Conservation (phyloP, 208 protist genomes). For the Eutreptiella sp. region DNA sequence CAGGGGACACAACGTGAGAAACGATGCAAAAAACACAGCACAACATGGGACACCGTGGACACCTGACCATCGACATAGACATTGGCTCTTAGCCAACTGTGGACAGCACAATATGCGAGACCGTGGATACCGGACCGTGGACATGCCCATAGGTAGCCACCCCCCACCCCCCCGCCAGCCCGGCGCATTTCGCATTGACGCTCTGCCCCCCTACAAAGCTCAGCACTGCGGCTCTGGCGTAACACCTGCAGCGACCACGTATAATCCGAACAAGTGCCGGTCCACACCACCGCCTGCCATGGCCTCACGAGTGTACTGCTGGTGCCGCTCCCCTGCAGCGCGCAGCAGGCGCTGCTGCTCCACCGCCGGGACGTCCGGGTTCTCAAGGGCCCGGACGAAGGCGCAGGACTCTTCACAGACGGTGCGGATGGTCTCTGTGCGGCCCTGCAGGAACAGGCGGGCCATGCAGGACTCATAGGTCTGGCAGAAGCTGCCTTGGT, state of each 20-base stretch:
- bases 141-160: too few relatives aligned
- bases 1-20: too few relatives aligned
- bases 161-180: too few relatives aligned
- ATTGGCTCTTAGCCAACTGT: too few relatives aligned
- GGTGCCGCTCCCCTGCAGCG: constrained; percentile 49
- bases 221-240: too few relatives aligned
- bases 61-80: too few relatives aligned
- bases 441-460: constrained; percentile 64
- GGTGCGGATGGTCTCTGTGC: constrained; percentile 64
- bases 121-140: too few relatives aligned
- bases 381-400: constrained; percentile 48
- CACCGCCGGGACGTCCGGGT: constrained; percentile 26
- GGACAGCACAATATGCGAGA: too few relatives aligned
- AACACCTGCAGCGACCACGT: constrained; percentile 56
- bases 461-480: constrained; percentile 60
- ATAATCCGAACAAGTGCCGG: constrained; percentile 73
- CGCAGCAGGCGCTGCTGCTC: constrained; percentile 47
- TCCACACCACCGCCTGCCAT: constrained; percentile 67
- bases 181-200: too few relatives aligned
- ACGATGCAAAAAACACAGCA: too few relatives aligned
- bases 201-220: too few relatives aligned
- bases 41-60: too few relatives aligned
- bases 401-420: constrained; percentile 53
- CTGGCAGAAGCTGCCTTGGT: constrained; percentile 56
- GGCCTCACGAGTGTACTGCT: constrained; percentile 45